phyloP scores from a whole-genome alignment of 176 grass and related monocot genomes.

The Phyllostachys edulis region DNA sequence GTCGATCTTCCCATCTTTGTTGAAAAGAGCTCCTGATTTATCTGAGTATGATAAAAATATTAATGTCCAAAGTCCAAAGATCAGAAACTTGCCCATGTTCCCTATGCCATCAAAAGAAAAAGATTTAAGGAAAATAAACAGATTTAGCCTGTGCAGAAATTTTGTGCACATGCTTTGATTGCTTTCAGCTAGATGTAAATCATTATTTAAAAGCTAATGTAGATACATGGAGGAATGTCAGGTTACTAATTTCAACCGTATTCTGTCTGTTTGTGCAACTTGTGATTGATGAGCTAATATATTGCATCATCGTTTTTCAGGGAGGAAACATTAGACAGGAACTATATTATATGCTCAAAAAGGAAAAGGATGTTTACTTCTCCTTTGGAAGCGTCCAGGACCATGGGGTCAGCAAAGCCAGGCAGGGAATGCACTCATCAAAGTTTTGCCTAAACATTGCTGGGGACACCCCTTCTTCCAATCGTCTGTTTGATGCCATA shows the following conservation, averaged over 20 bases:
- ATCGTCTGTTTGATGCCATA: constrained; percentile 79
- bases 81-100: not conserved
- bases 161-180: too few relatives aligned
- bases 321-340: constrained; percentile 73
- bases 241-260: too few relatives aligned
- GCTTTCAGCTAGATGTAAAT: too few relatives aligned
- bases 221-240: too few relatives aligned
- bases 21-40: not conserved
- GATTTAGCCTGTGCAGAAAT: too few relatives aligned
- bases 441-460: too few relatives aligned
- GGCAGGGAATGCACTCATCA: constrained; percentile 74
- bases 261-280: too few relatives aligned
- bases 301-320: too few relatives aligned
- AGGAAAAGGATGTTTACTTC: constrained; percentile 76
- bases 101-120: not conserved
- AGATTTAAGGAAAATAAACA: too few relatives aligned
- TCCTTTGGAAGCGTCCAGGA: constrained; percentile 77
- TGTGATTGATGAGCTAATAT: too few relatives aligned
- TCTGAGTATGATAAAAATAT: not conserved
- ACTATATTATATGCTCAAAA: constrained; percentile 74
- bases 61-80: not conserved
- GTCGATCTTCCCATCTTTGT: not conserved
- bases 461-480: constrained; percentile 92
- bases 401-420: constrained; percentile 76
- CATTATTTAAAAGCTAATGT: too few relatives aligned